These are phyloP conservation scores for Pichia sorboxylosa DNA, from an alignment of 1,139 yeast genomes.

Conservation along the genomic window DNA sequence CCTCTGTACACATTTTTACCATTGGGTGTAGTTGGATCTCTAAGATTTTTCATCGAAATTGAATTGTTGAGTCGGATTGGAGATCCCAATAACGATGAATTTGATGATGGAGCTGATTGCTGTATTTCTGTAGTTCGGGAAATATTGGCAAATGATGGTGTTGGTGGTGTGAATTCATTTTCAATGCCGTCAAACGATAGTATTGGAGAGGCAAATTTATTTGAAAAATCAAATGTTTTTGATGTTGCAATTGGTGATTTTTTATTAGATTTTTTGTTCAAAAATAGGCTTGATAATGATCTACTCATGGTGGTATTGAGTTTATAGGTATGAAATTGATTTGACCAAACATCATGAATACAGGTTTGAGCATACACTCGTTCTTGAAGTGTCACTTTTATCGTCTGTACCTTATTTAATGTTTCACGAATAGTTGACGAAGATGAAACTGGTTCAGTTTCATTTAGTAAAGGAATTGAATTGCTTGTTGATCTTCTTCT, in stretches of 20 bases:
- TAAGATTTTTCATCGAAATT: slow-evolving; percentile 5
- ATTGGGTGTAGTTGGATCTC: slow-evolving; percentile 1
- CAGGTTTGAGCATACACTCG: slow-evolving; percentile 11
- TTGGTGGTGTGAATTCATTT: no score
- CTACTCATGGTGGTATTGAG: slow-evolving; percentile 8
- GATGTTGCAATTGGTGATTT: slow-evolving; percentile 6
- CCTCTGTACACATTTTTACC: no score
- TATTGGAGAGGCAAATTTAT: no score
- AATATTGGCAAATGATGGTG: slow-evolving; percentile 9
- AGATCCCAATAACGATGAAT: slow-evolving; percentile 3
- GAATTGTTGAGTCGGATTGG: slow-evolving; percentile 7
- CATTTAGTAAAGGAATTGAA: slow-evolving; percentile 1
- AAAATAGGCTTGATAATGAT: slow-evolving; percentile 9
- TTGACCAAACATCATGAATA: slow-evolving; percentile 10
- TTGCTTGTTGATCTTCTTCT: slow-evolving; percentile 2
- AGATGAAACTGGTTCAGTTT: background rate
- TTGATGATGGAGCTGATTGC: no score
- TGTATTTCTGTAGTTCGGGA: background rate
- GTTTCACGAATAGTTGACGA: no score
- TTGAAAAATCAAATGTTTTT: no score
- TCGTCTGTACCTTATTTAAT: slow-evolving; percentile 2
- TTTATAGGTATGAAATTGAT: slow-evolving; percentile 8
- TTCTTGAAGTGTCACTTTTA: slow-evolving; percentile 11
- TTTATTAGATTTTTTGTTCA: no score
- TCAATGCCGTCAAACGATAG: no score